These are phyloP conservation scores for Lomentospora prolificans DNA, from an alignment of 2,329 filamentous ascomycete genomes.

Conservation along the genomic window DNA sequence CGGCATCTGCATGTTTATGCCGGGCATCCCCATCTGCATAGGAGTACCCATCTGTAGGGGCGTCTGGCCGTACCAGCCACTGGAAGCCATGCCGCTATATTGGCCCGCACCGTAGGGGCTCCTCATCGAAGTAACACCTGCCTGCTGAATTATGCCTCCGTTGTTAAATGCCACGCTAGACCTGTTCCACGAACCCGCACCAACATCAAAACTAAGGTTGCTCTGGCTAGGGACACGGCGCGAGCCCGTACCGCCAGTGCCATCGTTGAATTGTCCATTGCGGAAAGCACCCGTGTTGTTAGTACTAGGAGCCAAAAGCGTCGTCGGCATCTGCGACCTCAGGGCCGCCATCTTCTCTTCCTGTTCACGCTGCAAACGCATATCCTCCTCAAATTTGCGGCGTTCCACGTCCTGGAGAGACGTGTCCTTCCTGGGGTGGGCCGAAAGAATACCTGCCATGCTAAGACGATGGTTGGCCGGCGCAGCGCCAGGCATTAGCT, in stretches of 20 bases:
- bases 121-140: conserved; percentile 16
- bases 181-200: conserved; percentile 12
- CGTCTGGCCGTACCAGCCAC: conserved; percentile 17
- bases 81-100: conserved; percentile 11
- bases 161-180: conserved; percentile 21
- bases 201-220: conserved; percentile 10
- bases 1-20: conserved; percentile 9
- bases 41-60: conserved; percentile 11
- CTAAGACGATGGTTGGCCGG: conserved; percentile 28
- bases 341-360: conserved; percentile 39
- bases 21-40: conserved; percentile 2
- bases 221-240: conserved; percentile 15
- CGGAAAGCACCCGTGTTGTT: conserved; percentile 22
- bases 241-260: conserved; percentile 29
- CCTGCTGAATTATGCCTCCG: conserved; percentile 19
- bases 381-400: conserved; percentile 29
- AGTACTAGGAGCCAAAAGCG: conserved; percentile 21
- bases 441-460: conserved; percentile 49
- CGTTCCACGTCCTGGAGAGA: conserved; percentile 32
- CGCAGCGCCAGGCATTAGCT: conserved; percentile 9
- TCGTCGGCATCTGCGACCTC: conserved; percentile 38
- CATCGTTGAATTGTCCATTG: conserved; percentile 46
- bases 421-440: conserved; percentile 28
- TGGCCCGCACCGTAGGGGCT: conserved; percentile 15
- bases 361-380: conserved; percentile 29